A percentile compares a stretch with the other conserved stretches of the same genome.
Evolutionary conservation across 108 stramenopile genomes (phyloP).

Genomic region (Thalassiosira profunda): DNA sequence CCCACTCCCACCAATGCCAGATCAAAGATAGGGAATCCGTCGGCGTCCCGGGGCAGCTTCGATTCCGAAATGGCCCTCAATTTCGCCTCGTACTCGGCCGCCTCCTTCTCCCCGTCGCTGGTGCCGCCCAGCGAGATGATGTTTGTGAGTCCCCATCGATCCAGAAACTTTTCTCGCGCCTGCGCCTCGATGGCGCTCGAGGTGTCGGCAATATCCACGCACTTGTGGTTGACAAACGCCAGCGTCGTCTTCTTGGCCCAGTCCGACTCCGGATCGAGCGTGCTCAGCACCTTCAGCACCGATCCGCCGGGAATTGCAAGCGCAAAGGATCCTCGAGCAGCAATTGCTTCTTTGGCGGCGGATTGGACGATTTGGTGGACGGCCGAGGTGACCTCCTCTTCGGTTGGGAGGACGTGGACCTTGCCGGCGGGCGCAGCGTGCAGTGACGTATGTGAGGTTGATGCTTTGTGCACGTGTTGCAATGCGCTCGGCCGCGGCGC

Average conservation of each 20-base stretch:
- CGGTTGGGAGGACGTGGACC: slow-evolving; percentile 52
- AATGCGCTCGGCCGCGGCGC: background rate
- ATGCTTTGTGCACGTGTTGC: no score
- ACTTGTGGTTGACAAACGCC: slow-evolving; percentile 90
- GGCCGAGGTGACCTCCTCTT: slow-evolving; percentile 38
- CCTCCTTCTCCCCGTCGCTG: slow-evolving; percentile 60
- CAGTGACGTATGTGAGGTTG: background rate
- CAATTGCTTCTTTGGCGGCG: slow-evolving; percentile 61
- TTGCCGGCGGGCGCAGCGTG: slow-evolving; percentile 30
- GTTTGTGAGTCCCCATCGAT: slow-evolving; percentile 58
- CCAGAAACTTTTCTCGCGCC: slow-evolving; percentile 63
- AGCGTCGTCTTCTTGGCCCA: slow-evolving; percentile 69
- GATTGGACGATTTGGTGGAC: slow-evolving; percentile 44
- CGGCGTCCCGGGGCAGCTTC: slow-evolving; percentile 53
- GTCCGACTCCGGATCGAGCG: slow-evolving; percentile 26
- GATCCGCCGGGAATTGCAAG: slow-evolving; percentile 88
- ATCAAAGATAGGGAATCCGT: slow-evolving; percentile 84
- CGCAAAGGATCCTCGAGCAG: slow-evolving; percentile 62
- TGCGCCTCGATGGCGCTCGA: slow-evolving; percentile 77
- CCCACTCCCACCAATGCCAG: slow-evolving; percentile 82
- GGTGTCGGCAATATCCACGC: slow-evolving; percentile 66
- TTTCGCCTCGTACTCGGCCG: slow-evolving; percentile 64
- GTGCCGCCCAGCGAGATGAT: slow-evolving; percentile 63
- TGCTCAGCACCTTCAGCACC: slow-evolving; percentile 73
- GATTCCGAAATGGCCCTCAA: slow-evolving; percentile 37